phyloP scores from a whole-genome alignment of 2,329 filamentous ascomycete species.

The Thyridium curvatum region DNA sequence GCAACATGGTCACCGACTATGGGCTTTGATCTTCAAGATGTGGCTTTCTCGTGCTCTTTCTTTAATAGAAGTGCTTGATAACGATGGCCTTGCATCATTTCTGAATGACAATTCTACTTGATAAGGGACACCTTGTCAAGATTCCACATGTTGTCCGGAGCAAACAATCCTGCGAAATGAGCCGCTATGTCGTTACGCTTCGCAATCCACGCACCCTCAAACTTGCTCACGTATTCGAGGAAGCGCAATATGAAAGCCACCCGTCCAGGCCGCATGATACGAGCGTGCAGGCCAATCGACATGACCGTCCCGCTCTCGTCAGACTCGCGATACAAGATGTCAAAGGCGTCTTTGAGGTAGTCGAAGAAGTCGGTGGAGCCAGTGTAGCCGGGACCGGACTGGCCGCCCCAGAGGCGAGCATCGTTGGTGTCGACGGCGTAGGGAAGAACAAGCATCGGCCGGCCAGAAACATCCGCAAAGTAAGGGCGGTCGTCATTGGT shows the following conservation, averaged over 20 bases:
- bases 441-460: constrained; percentile 6
- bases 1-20: too few species aligned
- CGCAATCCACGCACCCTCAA: constrained; percentile 5
- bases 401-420: constrained; percentile 6
- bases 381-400: constrained; percentile 5
- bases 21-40: too few species aligned
- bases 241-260: constrained; percentile 5
- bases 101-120: too few species aligned
- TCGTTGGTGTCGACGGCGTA: constrained; percentile 7
- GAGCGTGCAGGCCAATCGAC: constrained; percentile 6
- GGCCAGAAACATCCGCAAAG: constrained; percentile 3
- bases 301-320: constrained; percentile 6
- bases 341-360: constrained; percentile 6
- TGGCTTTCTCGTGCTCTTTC: too few species aligned
- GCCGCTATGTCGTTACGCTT: constrained; percentile 6
- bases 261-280: constrained; percentile 6
- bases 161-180: constrained; percentile 2
- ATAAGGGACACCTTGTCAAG: background rate
- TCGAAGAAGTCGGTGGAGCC: constrained; percentile 5
- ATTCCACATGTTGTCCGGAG: constrained; percentile 3
- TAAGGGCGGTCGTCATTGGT: constrained; percentile 7
- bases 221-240: constrained; percentile 2
- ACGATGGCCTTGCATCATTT: too few species aligned
- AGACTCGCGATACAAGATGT: constrained; percentile 5
- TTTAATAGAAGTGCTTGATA: too few species aligned